phyloP scores from a whole-genome alignment of 805 yeast genomes.

The Sugiyamaella valdiviana region DNA sequence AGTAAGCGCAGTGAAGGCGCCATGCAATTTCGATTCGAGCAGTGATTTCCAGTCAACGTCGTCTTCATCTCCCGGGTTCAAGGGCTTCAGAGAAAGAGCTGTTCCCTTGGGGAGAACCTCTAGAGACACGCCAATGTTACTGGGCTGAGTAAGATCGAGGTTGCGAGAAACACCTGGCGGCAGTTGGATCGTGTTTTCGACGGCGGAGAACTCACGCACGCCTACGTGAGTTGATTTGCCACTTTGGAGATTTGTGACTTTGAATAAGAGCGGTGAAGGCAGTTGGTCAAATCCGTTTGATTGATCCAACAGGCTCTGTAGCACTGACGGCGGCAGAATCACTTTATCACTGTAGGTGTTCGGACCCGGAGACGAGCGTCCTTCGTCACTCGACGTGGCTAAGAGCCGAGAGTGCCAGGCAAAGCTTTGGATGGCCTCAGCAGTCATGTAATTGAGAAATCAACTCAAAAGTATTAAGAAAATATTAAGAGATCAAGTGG shows the following conservation, averaged over 20 bases:
- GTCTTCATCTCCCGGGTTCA: constrained; percentile 26
- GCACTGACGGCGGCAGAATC: constrained; percentile 30
- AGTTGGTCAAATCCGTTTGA: constrained; percentile 12
- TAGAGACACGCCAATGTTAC: constrained; percentile 24
- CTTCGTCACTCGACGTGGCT: neutral
- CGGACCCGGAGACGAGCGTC: too few species aligned
- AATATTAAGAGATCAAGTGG: too few species aligned
- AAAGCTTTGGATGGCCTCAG: neutral
- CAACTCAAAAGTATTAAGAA: neutral
- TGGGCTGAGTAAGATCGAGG: constrained; percentile 23
- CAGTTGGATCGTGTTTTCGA: constrained; percentile 32
- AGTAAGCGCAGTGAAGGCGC: constrained; percentile 45
- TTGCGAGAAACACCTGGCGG: constrained; percentile 34
- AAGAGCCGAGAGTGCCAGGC: neutral
- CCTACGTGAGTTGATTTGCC: constrained; percentile 35
- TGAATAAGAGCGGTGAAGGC: constrained; percentile 38
- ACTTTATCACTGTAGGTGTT: constrained; percentile 29
- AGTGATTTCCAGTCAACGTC: constrained; percentile 47
- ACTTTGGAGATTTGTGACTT: constrained; percentile 22
- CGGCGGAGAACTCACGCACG: constrained; percentile 45
- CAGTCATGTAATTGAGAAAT: neutral
- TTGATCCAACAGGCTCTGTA: constrained; percentile 26
- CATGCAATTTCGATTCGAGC: constrained; percentile 45
- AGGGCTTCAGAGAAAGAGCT: constrained; percentile 39
- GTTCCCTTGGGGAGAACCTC: constrained; percentile 43